Base-by-base conservation (phyloP, 106 monocot species). In the Allium fistulosum region DNA sequence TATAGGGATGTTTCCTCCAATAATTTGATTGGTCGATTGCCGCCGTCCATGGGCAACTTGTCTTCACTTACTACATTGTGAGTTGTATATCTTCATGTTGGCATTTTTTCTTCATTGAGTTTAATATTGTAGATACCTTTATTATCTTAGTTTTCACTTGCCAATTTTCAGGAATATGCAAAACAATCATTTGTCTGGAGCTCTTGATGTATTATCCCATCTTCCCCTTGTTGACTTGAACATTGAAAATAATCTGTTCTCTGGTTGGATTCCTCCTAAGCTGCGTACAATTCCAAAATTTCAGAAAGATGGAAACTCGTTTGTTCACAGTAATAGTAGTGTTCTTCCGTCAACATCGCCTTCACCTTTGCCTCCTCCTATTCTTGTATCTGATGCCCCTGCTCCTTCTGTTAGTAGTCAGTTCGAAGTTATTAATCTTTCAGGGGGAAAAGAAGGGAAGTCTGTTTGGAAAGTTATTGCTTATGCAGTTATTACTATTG, bases 201-300 rank as follows among this genome's bases (percentile, higher is more conserved):
- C 59, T 46, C 92, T 92, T 62, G 78, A 87, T 70, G 75, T 89
- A 46, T 76, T 99, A 79, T 81, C 92, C 77, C 77, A 84, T 84
- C 97, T 92, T 79, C 81, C 82, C 61, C 80, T 99, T 55, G 66
- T 69, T 71, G 77, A 92, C 72, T 81, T 99, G 84, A 87, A 99
- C 66, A 71, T 99, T 68, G 92, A 86, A 75, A 92, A 92, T 62
- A 99, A 99, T 76, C 63, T 92, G 9, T 99, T 99, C 68, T 87
- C 92, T 65, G 97, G 92, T 74, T 82, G 82, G 26, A 74, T 99
- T n/a, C 97, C 97, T 53, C 61, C 11, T 57, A 99, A 87, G 56
- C 74, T 99, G 77, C 74, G 80, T 12, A 83, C 48, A 28, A 90
- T 92, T 66, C 87, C 92, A 69, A 90, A 75, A 76, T 90, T 99